phyloP scores from a whole-genome alignment of 768 basidiomycete species.

The Phaeotremella skinneri region DNA sequence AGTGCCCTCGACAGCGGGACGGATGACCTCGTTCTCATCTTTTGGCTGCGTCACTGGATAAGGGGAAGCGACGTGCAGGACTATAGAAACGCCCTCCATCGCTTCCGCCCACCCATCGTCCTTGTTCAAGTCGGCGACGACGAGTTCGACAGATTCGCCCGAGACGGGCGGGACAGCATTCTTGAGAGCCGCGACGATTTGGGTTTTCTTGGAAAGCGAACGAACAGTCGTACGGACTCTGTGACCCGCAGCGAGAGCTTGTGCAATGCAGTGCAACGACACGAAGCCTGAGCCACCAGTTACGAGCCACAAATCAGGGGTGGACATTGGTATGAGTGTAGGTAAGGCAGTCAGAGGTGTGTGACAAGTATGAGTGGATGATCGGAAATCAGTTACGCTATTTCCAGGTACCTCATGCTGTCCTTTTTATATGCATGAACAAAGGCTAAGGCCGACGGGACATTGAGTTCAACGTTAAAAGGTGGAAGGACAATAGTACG shows the following conservation, averaged over 20 bases:
- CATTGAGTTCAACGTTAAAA: no score
- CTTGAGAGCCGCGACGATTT: background rate
- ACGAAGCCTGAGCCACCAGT: conserved; percentile 13
- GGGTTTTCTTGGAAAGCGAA: background rate
- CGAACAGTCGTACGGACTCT: conserved; percentile 13
- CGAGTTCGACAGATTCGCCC: background rate
- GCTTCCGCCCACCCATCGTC: conserved; percentile 13
- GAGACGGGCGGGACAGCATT: background rate
- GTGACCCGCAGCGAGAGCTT: conserved; percentile 2
- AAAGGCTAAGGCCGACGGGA: no score
- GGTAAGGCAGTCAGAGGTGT: no score
- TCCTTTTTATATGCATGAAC: no score
- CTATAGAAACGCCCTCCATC: background rate
- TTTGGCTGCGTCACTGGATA: conserved; percentile 8
- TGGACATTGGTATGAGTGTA: no score
- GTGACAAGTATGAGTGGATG: no score
- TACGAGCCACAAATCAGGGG: conserved; percentile 1
- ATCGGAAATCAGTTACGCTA: no score
- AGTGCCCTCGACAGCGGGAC: conserved; percentile 12
- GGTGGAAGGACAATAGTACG: no score
- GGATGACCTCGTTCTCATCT: conserved; percentile 8
- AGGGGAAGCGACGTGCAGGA: conserved; percentile 10
- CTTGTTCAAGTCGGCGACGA: conserved; percentile 3
- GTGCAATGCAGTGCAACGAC: conserved; percentile 2
- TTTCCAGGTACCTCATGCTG: no score